Percentiles rank a stretch among this genome's conserved stretches.
phyloP scores from a whole-genome alignment of 345 rosid genomes.

The Salix dunnii region DNA sequence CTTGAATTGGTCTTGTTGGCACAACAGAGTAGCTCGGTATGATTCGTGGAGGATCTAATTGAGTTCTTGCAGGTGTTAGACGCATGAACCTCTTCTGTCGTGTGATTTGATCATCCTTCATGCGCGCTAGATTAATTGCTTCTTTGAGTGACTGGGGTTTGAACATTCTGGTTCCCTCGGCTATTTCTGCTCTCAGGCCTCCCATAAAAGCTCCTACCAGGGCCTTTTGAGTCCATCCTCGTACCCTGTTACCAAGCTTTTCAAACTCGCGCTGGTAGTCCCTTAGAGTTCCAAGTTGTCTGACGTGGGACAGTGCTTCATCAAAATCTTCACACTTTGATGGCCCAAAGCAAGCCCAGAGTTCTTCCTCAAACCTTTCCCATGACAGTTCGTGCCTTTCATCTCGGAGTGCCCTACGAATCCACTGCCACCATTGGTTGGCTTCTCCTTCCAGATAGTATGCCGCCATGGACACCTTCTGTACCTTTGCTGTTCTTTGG shows the following conservation, averaged over 20 bases:
- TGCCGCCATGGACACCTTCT: too few species aligned
- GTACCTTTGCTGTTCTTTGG: too few species aligned
- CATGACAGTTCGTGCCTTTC: neutral
- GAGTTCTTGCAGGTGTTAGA: too few species aligned
- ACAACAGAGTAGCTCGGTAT: accelerated
- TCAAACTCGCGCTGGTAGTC: neutral
- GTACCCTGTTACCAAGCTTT: neutral
- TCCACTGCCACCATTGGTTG: neutral
- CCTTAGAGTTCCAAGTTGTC: neutral
- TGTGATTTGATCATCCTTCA: neutral
- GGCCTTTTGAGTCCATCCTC: neutral
- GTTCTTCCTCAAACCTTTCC: neutral
- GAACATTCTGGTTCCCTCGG: neutral
- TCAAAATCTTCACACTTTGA: neutral
- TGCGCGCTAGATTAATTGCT: neutral
- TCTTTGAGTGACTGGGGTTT: neutral
- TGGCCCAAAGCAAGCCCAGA: neutral
- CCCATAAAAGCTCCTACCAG: neutral
- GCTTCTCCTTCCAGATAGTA: too few species aligned
- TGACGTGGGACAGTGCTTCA: neutral
- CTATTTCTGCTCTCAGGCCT: neutral
- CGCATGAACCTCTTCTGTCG: too few species aligned
- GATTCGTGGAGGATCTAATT: neutral
- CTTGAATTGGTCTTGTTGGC: too few species aligned
- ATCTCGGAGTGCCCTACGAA: neutral